Evolutionary conservation across 305 asterid species (phyloP), one percentile per base, ranked within the genome.

Genomic region (Fraxinus sp.): DNA sequence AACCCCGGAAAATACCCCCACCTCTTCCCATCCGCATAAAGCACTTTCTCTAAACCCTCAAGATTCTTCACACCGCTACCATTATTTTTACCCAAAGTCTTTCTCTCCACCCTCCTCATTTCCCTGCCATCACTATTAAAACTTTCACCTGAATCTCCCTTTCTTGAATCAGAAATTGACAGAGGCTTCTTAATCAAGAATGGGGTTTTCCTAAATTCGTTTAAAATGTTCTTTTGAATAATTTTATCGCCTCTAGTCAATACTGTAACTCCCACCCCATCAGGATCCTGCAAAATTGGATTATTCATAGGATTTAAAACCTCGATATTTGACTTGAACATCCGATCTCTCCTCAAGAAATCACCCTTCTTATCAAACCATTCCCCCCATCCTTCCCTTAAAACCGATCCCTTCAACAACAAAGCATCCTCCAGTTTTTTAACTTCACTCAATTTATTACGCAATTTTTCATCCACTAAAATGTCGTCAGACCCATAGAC

Each of bases 351-450:
- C 87, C 98, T 91, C 78, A 96, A 87, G 73, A 94, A 95, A 87
- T 95, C 97, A 18, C 90, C 95, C 87, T 96, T 96, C 88, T 93
- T 96, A 52, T 96, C 98, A 71, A 96, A 96, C 99, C 99, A 96
- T 46, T 92, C 95, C 28, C 98, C 99, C 99, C 99, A 96, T 5
- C 98, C 99, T 83, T 93, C 97, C 91, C 97, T 91, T 88, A 96
- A 88, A 9, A 88, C 87, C 3, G 99, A 96, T 24, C 95, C 97
- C 87, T 93, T 96, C 89, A 95, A 86, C 90, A 96, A 84, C 70
- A 96, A 87, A 1, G 94, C 95, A 87, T 95, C 99, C 90, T 96
- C 99, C 37, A 93, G 18, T 39, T 82, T 89, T 85, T 59, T 86
- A 83, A 92, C 90, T 79, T 90, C 89, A 37, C 89, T 88, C 86